Conservation (phyloP, 768 basidiomycete species). For the Exidia glandulosa region DNA sequence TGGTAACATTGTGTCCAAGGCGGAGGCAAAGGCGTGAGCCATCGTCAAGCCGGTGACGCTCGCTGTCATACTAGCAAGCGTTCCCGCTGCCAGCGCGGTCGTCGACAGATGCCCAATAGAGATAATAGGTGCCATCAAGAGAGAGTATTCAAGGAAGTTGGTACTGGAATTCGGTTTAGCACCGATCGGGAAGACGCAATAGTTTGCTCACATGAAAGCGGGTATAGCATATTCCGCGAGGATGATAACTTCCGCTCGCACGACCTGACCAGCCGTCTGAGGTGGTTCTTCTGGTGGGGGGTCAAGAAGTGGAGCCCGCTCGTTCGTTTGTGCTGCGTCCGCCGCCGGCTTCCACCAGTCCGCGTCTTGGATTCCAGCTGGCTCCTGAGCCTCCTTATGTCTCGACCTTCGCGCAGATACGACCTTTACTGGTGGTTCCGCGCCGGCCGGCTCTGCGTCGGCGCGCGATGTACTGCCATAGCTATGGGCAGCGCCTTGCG, state of each 20-base stretch:
- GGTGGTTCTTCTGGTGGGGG: too few species aligned
- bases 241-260: conserved; percentile 49
- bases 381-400: neutral
- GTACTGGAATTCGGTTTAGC: conserved; percentile 35
- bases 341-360: neutral
- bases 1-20: conserved; percentile 88
- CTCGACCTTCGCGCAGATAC: neutral
- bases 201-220: conserved; percentile 51
- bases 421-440: neutral
- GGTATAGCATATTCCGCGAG: conserved; percentile 57
- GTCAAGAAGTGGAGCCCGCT: too few species aligned
- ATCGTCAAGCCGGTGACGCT: conserved; percentile 67
- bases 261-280: too few species aligned
- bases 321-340: too few species aligned
- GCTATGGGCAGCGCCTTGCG: too few species aligned
- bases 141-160: conserved; percentile 74
- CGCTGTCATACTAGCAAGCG: conserved; percentile 63
- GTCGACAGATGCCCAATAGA: conserved; percentile 89
- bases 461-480: too few species aligned
- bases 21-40: conserved; percentile 69
- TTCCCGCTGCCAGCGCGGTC: conserved; percentile 75
- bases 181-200: neutral
- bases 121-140: conserved; percentile 74
- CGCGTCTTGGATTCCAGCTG: neutral
- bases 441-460: too few species aligned